Evolutionary conservation across 805 yeast species (phyloP).

Genomic region (Ogataea trehaloabstinens): DNA sequence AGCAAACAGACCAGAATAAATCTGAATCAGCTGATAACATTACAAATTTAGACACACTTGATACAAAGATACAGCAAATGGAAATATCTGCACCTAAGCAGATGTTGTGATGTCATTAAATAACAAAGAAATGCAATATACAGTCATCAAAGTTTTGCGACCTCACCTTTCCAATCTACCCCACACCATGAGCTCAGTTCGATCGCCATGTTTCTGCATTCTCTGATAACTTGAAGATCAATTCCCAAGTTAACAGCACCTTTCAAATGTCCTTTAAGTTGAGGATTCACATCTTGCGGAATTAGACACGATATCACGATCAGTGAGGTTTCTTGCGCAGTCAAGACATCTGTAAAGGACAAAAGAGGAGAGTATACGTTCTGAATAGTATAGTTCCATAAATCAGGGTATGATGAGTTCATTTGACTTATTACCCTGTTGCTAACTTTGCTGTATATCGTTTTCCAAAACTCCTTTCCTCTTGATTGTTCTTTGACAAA

Average conservation of each 20-base stretch:
- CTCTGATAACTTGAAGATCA: slow-evolving; percentile 56
- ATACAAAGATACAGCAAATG: slow-evolving; percentile 3
- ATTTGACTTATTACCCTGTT: slow-evolving; percentile 65
- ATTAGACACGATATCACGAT: slow-evolving; percentile 76
- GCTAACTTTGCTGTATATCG: slow-evolving; percentile 74
- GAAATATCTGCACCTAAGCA: slow-evolving; percentile 2
- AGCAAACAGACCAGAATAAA: neutral
- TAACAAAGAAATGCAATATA: neutral
- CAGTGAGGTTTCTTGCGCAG: slow-evolving; percentile 69
- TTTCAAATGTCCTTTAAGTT: slow-evolving; percentile 82
- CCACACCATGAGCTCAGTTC: slow-evolving; percentile 75
- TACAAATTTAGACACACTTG: neutral
- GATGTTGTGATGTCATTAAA: too few species aligned
- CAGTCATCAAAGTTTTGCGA: slow-evolving; percentile 47
- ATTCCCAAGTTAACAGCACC: slow-evolving; percentile 86
- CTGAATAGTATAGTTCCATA: slow-evolving; percentile 69
- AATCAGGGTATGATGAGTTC: slow-evolving; percentile 77
- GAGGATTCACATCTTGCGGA: slow-evolving; percentile 93
- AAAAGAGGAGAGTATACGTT: slow-evolving; percentile 78
- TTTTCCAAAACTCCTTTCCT: slow-evolving; percentile 70
- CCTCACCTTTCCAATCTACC: slow-evolving; percentile 53
- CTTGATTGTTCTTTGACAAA: slow-evolving; percentile 28
- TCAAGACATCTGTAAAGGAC: slow-evolving; percentile 61
- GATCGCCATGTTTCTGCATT: slow-evolving; percentile 60
- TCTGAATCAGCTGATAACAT: neutral